These are phyloP conservation scores for Suhomyces atakaporum DNA, from an alignment of 1,139 yeast genomes.

Conservation along the genomic window DNA sequence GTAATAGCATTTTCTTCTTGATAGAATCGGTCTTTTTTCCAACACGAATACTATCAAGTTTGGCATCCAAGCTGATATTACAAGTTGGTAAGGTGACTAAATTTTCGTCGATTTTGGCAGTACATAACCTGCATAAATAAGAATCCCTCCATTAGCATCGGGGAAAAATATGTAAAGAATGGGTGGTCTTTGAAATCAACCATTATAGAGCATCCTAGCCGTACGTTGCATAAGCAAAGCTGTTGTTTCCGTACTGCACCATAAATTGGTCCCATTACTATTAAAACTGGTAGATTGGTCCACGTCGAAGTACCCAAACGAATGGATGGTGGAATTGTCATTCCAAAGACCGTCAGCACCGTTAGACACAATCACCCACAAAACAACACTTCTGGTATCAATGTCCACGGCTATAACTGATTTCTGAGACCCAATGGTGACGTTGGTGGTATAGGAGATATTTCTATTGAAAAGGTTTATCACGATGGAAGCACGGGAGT, in stretches of 20 bases:
- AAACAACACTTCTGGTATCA: constrained; percentile 26
- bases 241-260: constrained; percentile 14
- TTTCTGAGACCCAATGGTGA: constrained; percentile 18
- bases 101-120: constrained; percentile 26
- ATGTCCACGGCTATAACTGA: constrained; percentile 16
- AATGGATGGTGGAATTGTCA: no score
- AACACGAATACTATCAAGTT: constrained; percentile 21
- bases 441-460: constrained; percentile 15
- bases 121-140: constrained; percentile 34
- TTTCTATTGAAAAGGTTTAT: constrained; percentile 17
- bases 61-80: background rate
- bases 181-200: constrained; percentile 20
- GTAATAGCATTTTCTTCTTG: constrained; percentile 43
- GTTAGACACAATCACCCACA: constrained; percentile 17
- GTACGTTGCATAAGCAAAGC: constrained; percentile 12
- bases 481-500: background rate
- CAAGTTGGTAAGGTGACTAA: no score
- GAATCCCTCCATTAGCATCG: constrained; percentile 19
- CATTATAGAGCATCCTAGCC: constrained; percentile 20
- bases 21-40: background rate
- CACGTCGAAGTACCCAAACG: constrained; percentile 21
- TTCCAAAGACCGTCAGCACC: constrained; percentile 16
- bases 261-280: constrained; percentile 4
- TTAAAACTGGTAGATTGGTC: constrained; percentile 10
- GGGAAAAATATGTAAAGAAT: constrained; percentile 23